Conservation (phyloP, 1,284 basidiomycete species). For the Cutaneotrichosporon sp. region DNA sequence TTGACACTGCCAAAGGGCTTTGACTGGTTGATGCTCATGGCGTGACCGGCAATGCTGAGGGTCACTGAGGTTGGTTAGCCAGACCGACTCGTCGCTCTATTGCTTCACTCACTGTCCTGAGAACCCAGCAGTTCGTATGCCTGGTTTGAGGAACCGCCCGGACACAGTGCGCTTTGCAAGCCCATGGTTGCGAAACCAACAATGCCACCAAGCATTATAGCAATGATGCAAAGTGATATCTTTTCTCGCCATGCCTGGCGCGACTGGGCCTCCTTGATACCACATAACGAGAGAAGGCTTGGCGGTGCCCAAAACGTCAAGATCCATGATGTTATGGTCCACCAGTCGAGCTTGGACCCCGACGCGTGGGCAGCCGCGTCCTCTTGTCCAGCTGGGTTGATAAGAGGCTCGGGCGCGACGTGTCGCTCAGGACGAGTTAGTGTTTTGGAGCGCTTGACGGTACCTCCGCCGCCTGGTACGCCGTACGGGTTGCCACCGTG, state of each 20-base stretch:
- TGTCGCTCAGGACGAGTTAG: slow-evolving; percentile 91
- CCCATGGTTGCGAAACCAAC: slow-evolving; percentile 95
- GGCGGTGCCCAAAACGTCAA: slow-evolving; percentile 90
- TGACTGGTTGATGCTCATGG: slow-evolving; percentile 69
- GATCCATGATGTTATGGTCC: slow-evolving; percentile 73
- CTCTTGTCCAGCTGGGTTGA: slow-evolving; percentile 56
- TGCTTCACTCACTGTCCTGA: slow-evolving; percentile 33
- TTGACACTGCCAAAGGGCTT: slow-evolving; percentile 55
- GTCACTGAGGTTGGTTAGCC: slow-evolving; percentile 50
- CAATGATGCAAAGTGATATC: slow-evolving; percentile 84
- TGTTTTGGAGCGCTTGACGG: slow-evolving; percentile 71
- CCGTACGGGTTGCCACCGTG: neutral
- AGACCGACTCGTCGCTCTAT: neutral
- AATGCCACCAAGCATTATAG: slow-evolving; percentile 66
- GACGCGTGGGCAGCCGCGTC: slow-evolving; percentile 27
- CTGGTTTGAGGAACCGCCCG: slow-evolving; percentile 47
- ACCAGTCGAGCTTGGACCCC: slow-evolving; percentile 54
- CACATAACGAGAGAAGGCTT: slow-evolving; percentile 63
- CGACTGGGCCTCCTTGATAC: slow-evolving; percentile 69
- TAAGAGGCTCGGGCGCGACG: slow-evolving; percentile 87
- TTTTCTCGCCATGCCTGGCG: slow-evolving; percentile 98
- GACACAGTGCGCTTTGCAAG: slow-evolving; percentile 87
- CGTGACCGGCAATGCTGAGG: slow-evolving; percentile 70
- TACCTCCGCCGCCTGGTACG: slow-evolving; percentile 6
- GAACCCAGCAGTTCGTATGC: slow-evolving; percentile 34